Evolutionary conservation across 106 monocot species (phyloP).

Genomic region (Hemerocallis citrina): DNA sequence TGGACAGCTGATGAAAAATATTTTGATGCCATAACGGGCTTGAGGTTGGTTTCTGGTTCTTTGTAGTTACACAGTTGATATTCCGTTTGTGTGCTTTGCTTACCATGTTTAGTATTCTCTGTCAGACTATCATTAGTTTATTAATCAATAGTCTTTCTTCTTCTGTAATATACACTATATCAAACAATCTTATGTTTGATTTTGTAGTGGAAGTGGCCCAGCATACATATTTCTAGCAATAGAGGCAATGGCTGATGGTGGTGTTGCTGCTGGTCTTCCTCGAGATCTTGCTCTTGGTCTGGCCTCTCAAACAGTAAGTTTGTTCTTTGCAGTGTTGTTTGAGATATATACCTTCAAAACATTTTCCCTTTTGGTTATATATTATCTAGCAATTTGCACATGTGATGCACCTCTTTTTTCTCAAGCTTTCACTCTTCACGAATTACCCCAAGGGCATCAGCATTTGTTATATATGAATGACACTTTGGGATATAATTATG

Average conservation of each 20-base stretch:
- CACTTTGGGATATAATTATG: too few species aligned
- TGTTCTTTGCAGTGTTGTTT: too few species aligned
- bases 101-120: background rate
- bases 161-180: background rate
- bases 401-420: too few species aligned
- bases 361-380: too few species aligned
- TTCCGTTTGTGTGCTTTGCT: background rate
- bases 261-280: conserved; percentile 97
- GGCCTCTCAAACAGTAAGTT: conserved; percentile 89
- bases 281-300: conserved; percentile 87
- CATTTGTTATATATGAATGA: too few species aligned
- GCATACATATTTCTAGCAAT: conserved; percentile 91
- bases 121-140: background rate
- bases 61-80: background rate
- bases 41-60: conserved; percentile 45
- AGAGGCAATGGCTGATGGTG: conserved; percentile 98
- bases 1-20: conserved; percentile 82
- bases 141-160: background rate
- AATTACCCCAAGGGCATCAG: too few species aligned
- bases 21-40: conserved; percentile 91
- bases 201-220: conserved; percentile 85
- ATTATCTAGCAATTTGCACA: too few species aligned
- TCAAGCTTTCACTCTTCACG: too few species aligned
- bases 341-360: too few species aligned
- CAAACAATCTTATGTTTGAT: background rate